Conservation (phyloP, 495 filamentous ascomycete genomes). For the Aspergillus cavernicola region DNA sequence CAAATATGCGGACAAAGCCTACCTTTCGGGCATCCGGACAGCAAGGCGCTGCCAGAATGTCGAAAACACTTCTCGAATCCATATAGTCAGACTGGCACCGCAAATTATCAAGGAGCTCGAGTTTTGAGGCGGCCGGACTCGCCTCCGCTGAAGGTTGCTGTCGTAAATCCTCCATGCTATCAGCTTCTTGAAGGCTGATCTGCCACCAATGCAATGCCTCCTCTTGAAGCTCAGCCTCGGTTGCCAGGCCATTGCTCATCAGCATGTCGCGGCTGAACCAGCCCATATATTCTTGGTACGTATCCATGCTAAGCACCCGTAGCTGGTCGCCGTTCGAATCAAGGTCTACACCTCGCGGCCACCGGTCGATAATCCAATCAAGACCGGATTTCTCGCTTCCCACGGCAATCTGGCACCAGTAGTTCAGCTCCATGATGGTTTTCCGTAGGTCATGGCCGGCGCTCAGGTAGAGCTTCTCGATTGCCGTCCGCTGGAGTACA, state of each 20-base stretch:
- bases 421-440: conserved; percentile 81
- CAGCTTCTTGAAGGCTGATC: conserved; percentile 35
- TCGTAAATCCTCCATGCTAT: conserved; percentile 20
- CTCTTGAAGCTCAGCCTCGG: conserved; percentile 28
- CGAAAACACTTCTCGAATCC: conserved; percentile 37
- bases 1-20: conserved; percentile 10
- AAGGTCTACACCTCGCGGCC: conserved; percentile 64
- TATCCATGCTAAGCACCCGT: conserved; percentile 79
- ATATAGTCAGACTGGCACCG: conserved; percentile 25
- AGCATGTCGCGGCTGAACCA: conserved; percentile 60
- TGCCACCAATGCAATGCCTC: conserved; percentile 40
- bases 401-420: conserved; percentile 94
- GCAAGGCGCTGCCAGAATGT: conserved; percentile 32
- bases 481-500: conserved; percentile 61
- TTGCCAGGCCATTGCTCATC: conserved; percentile 17
- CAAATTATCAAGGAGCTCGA: conserved; percentile 28
- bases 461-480: conserved; percentile 64
- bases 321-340: conserved; percentile 61
- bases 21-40: conserved; percentile 29
- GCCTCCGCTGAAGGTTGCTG: background rate
- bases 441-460: conserved; percentile 70
- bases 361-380: conserved; percentile 79
- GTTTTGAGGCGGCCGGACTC: conserved; percentile 14
- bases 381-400: conserved; percentile 85
- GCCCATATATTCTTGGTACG: conserved; percentile 76